These are phyloP conservation scores for Coprinopsis strossmayeri DNA, from an alignment of 768 basidiomycete species.

Conservation along the genomic window DNA sequence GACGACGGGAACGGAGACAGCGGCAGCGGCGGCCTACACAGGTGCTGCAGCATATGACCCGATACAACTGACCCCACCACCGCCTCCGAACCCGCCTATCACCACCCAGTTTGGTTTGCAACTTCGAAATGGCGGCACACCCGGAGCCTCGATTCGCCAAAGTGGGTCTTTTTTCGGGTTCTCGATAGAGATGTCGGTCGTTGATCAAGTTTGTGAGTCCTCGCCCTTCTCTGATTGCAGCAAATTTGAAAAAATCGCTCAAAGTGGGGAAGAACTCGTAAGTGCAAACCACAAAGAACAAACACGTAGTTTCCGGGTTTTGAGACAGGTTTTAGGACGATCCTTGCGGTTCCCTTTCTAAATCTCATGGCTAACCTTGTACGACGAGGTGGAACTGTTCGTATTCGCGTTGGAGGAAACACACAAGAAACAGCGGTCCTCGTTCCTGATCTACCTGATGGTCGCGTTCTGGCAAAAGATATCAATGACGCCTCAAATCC, in stretches of 20 bases:
- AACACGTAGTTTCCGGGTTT: too few relatives aligned
- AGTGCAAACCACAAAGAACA: too few relatives aligned
- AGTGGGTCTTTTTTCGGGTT: slow-evolving; percentile 64
- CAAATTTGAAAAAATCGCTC: background rate
- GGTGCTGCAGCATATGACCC: slow-evolving; percentile 51
- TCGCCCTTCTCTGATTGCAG: background rate
- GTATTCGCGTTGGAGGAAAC: slow-evolving; percentile 72
- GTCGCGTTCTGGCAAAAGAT: slow-evolving; percentile 23
- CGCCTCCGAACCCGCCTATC: slow-evolving; percentile 38
- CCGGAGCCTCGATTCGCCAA: slow-evolving; percentile 32
- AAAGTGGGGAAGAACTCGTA: slow-evolving; percentile 49
- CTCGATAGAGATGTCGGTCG: slow-evolving; percentile 71
- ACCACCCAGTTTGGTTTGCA: slow-evolving; percentile 39
- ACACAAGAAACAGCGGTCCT: slow-evolving; percentile 62
- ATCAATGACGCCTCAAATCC: slow-evolving; percentile 14
- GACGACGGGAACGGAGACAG: slow-evolving; percentile 18
- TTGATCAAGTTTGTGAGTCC: slow-evolving; percentile 56
- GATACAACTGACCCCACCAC: slow-evolving; percentile 40
- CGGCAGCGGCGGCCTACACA: slow-evolving; percentile 35
- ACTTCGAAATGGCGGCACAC: slow-evolving; percentile 28
- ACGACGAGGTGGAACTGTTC: slow-evolving; percentile 53
- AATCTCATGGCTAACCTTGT: slow-evolving; percentile 69
- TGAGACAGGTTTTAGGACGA: slow-evolving; percentile 28
- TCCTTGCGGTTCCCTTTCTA: slow-evolving; percentile 55
- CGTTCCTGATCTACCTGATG: slow-evolving; percentile 41